These are phyloP conservation scores for Hapsidospora chrysogenum DNA, from an alignment of 495 filamentous ascomycete species.

Conservation along the genomic window DNA sequence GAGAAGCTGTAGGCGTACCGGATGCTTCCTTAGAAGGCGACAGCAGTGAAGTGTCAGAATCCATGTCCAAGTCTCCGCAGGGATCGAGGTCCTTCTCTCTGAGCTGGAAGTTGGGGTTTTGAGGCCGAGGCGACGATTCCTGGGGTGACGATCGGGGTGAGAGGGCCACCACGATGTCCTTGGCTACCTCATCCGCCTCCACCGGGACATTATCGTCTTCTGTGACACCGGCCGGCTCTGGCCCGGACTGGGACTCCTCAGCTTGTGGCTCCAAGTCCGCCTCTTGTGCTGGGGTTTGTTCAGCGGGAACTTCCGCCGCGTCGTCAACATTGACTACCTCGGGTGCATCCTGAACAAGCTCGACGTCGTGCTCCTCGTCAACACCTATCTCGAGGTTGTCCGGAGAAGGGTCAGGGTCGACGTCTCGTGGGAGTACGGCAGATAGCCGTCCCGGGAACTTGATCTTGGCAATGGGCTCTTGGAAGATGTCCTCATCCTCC, in stretches of 20 bases:
- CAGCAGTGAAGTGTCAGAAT: slow-evolving; percentile 21
- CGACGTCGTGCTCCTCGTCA: not conserved
- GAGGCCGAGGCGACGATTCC: not conserved
- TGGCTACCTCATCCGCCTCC: not conserved
- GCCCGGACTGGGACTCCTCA: not conserved
- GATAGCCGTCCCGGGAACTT: slow-evolving; percentile 34
- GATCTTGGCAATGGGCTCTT: slow-evolving; percentile 15
- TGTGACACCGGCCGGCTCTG: not conserved
- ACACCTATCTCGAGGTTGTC: not conserved
- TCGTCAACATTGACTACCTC: not conserved
- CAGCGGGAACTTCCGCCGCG: not conserved
- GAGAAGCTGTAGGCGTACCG: too few relatives aligned
- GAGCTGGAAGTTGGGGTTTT: not conserved
- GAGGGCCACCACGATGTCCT: slow-evolving; percentile 1
- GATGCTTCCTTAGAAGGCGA: too few relatives aligned
- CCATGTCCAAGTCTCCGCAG: slow-evolving; percentile 2
- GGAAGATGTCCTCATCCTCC: slow-evolving; percentile 8
- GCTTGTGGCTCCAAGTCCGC: too few relatives aligned
- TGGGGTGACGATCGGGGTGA: not conserved
- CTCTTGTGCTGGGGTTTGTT: not conserved
- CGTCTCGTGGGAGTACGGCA: slow-evolving; percentile 29
- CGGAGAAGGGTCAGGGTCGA: slow-evolving; percentile 15
- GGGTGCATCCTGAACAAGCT: not conserved
- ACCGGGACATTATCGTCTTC: too few relatives aligned
- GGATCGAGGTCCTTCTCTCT: slow-evolving; percentile 1